A percentile compares a stretch with the other conserved stretches of the same genome.
Evolutionary conservation across 805 yeast genomes (phyloP).

Genomic region (Scheffersomyces stipitis): DNA sequence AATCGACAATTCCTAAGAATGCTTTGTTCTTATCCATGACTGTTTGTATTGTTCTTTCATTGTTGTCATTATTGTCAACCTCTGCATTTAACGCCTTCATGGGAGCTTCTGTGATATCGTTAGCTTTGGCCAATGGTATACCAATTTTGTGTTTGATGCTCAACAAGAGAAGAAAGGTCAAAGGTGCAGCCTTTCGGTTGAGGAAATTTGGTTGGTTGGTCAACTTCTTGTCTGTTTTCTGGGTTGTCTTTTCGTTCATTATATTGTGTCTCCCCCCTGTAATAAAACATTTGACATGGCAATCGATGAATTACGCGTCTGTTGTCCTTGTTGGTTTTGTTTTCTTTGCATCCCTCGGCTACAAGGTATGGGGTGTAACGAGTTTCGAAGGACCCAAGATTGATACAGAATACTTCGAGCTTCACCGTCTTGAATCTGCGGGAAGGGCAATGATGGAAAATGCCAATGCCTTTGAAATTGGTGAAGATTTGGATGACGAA

Average conservation of each 20-base stretch:
- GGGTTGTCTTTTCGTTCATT: conserved; percentile 59
- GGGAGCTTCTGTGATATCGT: conserved; percentile 76
- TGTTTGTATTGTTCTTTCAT: conserved; percentile 58
- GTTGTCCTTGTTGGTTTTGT: conserved; percentile 54
- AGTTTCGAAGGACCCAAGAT: conserved; percentile 65
- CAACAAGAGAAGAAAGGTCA: conserved; percentile 57
- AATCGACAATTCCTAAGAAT: conserved; percentile 65
- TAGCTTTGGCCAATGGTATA: conserved; percentile 73
- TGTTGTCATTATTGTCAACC: conserved; percentile 64
- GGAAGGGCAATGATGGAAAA: conserved; percentile 7
- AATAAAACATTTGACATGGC: conserved; percentile 39
- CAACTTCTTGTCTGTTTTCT: conserved; percentile 56
- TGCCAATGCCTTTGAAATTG: conserved; percentile 12
- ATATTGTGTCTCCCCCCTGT: conserved; percentile 73
- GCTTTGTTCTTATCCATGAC: conserved; percentile 65
- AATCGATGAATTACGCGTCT: conserved; percentile 62
- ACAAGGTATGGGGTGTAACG: conserved; percentile 58
- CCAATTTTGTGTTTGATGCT: conserved; percentile 67
- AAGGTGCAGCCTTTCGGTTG: conserved; percentile 68
- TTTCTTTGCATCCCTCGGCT: conserved; percentile 49
- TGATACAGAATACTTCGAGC: conserved; percentile 44
- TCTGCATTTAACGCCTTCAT: conserved; percentile 82
- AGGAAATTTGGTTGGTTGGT: conserved; percentile 63
- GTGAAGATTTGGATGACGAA: conserved; percentile 16
- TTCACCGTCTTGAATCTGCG: conserved; percentile 28